Percentiles rank a stretch among this genome's conserved stretches.
phyloP scores from a whole-genome alignment of 2,329 filamentous ascomycete species.

The Aspergillus awamori region DNA sequence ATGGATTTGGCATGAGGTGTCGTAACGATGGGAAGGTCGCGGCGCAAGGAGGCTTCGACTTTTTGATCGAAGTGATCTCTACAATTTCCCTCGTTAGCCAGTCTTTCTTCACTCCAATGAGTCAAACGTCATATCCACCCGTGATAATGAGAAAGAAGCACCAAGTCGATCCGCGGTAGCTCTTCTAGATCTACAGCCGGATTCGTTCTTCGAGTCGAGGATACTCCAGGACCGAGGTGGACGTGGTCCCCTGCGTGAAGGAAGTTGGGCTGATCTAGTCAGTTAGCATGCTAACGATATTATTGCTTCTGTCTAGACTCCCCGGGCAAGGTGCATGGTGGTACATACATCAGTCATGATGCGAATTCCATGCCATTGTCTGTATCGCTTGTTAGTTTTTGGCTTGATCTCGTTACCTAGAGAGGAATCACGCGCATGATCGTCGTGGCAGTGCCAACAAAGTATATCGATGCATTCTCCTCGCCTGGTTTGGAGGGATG shows the following conservation, averaged over 20 bases:
- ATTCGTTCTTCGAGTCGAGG: slow-evolving; percentile 57
- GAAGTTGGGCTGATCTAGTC: slow-evolving; percentile 58
- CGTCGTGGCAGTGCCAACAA: slow-evolving; percentile 45
- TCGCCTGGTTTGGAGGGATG: slow-evolving; percentile 41
- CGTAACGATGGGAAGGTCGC: slow-evolving; percentile 64
- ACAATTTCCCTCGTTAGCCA: too few species aligned
- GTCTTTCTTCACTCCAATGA: neutral
- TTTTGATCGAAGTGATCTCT: slow-evolving; percentile 59
- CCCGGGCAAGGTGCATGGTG: neutral
- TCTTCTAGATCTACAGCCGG: slow-evolving; percentile 63
- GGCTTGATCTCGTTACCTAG: neutral
- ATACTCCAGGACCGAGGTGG: slow-evolving; percentile 66
- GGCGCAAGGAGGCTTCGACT: slow-evolving; percentile 54
- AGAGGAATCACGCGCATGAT: slow-evolving; percentile 29
- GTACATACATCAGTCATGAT: slow-evolving; percentile 44
- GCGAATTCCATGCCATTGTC: slow-evolving; percentile 45
- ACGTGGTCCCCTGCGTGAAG: slow-evolving; percentile 68
- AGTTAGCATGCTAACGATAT: too few species aligned
- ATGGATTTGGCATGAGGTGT: slow-evolving; percentile 63
- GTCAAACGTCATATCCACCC: slow-evolving; percentile 34
- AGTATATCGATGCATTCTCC: slow-evolving; percentile 43
- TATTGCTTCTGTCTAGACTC: too few species aligned
- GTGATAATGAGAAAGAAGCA: slow-evolving; percentile 68
- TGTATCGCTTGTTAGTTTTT: slow-evolving; percentile 18
- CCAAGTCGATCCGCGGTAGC: slow-evolving; percentile 61